These are phyloP conservation scores for Cryphonectria carpinicola DNA, from an alignment of 2,329 filamentous ascomycete species.

Conservation along the genomic window DNA sequence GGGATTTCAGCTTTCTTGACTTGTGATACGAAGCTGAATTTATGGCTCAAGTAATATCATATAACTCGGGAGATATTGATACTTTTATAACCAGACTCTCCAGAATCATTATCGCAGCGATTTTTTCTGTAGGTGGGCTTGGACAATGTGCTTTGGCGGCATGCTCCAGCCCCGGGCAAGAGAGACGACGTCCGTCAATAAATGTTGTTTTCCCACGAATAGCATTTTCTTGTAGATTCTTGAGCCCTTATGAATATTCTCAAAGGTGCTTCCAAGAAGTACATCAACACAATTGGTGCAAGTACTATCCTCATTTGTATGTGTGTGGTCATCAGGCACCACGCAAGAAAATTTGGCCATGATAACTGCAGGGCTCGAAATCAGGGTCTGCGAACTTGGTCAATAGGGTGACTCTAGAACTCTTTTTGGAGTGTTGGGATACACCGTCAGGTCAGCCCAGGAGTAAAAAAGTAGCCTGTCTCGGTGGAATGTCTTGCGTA, in stretches of 20 bases:
- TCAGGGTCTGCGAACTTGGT: background rate
- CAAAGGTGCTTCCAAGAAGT: background rate
- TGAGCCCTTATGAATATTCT: background rate
- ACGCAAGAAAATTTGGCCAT: background rate
- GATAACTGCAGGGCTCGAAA: background rate
- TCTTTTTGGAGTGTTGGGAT: background rate
- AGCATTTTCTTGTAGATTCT: background rate
- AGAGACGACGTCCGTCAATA: background rate
- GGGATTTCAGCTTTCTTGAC: background rate
- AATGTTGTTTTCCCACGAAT: constrained; percentile 3
- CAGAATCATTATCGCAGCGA: background rate
- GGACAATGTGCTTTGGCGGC: background rate
- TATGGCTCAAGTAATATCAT: background rate
- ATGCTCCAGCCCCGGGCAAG: background rate
- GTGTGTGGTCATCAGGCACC: background rate
- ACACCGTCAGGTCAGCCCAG: background rate
- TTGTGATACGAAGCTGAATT: background rate
- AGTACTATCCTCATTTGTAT: background rate
- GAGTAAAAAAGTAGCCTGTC: background rate
- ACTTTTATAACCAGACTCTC: background rate
- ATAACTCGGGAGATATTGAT: background rate
- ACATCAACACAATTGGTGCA: background rate
- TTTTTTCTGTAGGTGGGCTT: background rate
- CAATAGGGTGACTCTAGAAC: too few species aligned
- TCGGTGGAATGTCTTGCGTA: background rate